These are phyloP conservation scores for Diplogelasinospora grovesii DNA, from an alignment of 495 filamentous ascomycete genomes.

Conservation along the genomic window DNA sequence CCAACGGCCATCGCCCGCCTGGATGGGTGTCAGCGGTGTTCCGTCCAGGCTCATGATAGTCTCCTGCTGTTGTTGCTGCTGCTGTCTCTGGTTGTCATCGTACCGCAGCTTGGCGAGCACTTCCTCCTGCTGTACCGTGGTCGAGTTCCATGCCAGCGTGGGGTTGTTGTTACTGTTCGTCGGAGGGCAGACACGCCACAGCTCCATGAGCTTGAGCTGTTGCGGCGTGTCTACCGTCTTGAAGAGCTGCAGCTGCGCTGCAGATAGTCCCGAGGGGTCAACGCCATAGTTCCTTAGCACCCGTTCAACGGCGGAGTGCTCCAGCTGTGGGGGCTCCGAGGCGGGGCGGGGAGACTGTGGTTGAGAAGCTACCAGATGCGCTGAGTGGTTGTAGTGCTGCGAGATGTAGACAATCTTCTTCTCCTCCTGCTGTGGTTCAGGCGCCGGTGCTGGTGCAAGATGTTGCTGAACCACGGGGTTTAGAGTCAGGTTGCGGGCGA, in stretches of 20 bases:
- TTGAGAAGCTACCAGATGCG: conserved; percentile 38
- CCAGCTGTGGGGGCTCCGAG: conserved; percentile 42
- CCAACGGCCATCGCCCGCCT: conserved; percentile 47
- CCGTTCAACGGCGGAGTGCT: conserved; percentile 36
- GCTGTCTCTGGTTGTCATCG: conserved; percentile 37
- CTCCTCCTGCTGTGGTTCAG: conserved; percentile 25
- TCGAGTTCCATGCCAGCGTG: conserved; percentile 38
- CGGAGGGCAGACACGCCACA: conserved; percentile 59
- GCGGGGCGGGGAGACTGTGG: conserved; percentile 31
- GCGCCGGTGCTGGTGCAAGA: conserved; percentile 26
- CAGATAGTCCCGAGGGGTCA: conserved; percentile 46
- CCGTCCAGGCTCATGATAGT: conserved; percentile 40
- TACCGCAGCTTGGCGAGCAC: conserved; percentile 42
- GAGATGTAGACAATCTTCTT: conserved; percentile 55
- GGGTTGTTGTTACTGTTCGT: conserved; percentile 31
- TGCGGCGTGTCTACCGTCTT: conserved; percentile 52
- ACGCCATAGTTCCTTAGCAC: conserved; percentile 42
- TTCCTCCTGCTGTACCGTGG: conserved; percentile 47
- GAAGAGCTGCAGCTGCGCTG: conserved; percentile 56
- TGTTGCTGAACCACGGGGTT: too few relatives aligned
- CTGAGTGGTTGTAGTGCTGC: conserved; percentile 70
- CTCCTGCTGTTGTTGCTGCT: conserved; percentile 13
- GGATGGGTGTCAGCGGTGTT: conserved; percentile 45
- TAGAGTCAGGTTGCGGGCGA: conserved; percentile 58
- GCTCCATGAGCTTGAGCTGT: conserved; percentile 53